Evolutionary conservation across 176 grass and related monocot genomes (phyloP), one percentile per base, ranked within the genome.

Genomic region (Oryza punctata): DNA sequence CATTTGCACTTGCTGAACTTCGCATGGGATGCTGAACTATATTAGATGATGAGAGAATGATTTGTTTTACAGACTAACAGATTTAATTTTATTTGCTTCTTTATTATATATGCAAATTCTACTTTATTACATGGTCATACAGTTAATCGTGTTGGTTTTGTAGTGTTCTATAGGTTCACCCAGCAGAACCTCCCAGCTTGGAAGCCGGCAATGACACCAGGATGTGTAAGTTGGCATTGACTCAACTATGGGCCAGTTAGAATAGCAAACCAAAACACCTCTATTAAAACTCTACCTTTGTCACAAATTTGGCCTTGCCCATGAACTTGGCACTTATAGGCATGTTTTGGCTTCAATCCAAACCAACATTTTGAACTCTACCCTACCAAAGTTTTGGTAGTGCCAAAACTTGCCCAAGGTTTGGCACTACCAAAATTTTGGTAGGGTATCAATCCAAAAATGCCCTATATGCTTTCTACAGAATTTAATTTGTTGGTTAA

Each of bases 121-220:
- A 26, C 7, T 65, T 63, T 87, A 61, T 24, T 57, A 44, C 18
- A 50, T 21, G 5, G 19, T 28, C 15, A 63, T 85, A 67, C 7
- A 19, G 73, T 81, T 85, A 25, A 82, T 44, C 2, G 9, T 72
- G 46, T 76, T 59, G 37, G 8, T 90, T 81, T 86, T 88, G 29
- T 87, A 94, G 93, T 92, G 65, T 90, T 92, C 65, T 90, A 94
- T 80, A 92, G 37, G 47, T 99, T 99, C 68, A 99, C 93, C 69
- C 91, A 99, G 81, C 93, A 99, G 79, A 95, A 96, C 76, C 89
- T 99, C 78, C 87, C 93, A 63, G 78, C 91, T 83, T 99, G 96
- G 89, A 99, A 92, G 60, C 91, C 89, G 0, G 85, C 87, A 90
- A 92, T 94, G 72, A 92, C 96, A 67, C 78, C 93, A 75, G 87